A percentile compares a stretch with the other conserved stretches of the same genome.
Evolutionary conservation across 257 asterid species (phyloP).

Genomic region (Cruciata laevipes): DNA sequence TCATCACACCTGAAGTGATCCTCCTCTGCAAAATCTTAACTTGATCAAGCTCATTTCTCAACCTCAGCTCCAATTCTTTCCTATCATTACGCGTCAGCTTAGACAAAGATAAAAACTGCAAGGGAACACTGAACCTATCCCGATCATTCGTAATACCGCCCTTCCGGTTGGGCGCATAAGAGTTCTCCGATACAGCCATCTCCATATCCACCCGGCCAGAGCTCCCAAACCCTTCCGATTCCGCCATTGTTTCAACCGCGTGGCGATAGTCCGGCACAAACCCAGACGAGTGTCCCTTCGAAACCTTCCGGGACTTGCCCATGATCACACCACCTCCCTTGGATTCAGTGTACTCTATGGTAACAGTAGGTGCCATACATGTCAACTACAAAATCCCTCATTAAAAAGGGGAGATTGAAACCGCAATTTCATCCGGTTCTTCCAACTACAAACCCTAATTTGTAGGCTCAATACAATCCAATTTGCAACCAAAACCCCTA

Average conservation of each 20-base stretch:
- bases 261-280: slow-evolving; percentile 57
- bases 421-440: slow-evolving; percentile 1
- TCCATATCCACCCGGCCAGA: slow-evolving; percentile 39
- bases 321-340: slow-evolving; percentile 37
- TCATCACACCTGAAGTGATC: slow-evolving; percentile 31
- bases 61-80: slow-evolving; percentile 45
- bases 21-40: slow-evolving; percentile 56
- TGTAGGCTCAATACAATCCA: not conserved
- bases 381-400: slow-evolving; percentile 27
- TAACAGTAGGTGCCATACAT: slow-evolving; percentile 65
- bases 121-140: slow-evolving; percentile 49
- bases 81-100: slow-evolving; percentile 53
- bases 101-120: slow-evolving; percentile 40
- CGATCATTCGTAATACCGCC: slow-evolving; percentile 24
- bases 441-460: slow-evolving; percentile 15
- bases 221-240: slow-evolving; percentile 56
- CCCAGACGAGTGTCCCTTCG: slow-evolving; percentile 44
- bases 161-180: slow-evolving; percentile 32
- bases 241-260: slow-evolving; percentile 61
- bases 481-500: not conserved
- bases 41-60: slow-evolving; percentile 62
- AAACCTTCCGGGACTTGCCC: slow-evolving; percentile 67
- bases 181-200: slow-evolving; percentile 34
- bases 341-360: slow-evolving; percentile 45
- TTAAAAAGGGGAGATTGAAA: not conserved